Evolutionary conservation across 2,329 filamentous ascomycete genomes (phyloP).

Genomic region (Trichoderma guizhouense): DNA sequence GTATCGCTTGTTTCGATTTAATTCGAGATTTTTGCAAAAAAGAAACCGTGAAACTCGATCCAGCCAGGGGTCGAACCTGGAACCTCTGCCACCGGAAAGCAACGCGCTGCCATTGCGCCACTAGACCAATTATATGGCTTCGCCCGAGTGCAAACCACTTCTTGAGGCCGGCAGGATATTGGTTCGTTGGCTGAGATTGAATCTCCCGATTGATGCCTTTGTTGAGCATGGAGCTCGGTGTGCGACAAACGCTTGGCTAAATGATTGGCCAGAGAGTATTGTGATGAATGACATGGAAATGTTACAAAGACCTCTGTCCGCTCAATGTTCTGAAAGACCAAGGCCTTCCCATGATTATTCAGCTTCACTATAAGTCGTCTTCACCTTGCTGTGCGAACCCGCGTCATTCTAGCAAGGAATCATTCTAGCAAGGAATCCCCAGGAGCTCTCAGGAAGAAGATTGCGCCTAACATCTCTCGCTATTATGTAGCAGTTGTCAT

Average conservation of each 20-base stretch:
- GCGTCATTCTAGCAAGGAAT: neutral
- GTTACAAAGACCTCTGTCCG: neutral
- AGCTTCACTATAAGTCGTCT: neutral
- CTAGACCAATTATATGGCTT: slow-evolving; percentile 4
- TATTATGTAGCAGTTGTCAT: neutral
- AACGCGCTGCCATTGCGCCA: slow-evolving; percentile 24
- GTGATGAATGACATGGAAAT: neutral
- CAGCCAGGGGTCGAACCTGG: slow-evolving; percentile 35
- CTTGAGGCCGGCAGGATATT: neutral
- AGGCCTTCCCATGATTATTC: neutral
- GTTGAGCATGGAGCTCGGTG: neutral
- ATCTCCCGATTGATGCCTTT: neutral
- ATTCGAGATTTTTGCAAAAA: neutral
- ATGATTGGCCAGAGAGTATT: neutral
- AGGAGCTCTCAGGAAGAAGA: neutral
- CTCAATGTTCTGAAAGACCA: neutral
- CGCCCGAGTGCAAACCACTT: neutral
- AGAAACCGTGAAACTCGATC: slow-evolving; percentile 22
- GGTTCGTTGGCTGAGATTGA: neutral
- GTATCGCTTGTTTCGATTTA: neutral
- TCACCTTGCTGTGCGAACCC: neutral
- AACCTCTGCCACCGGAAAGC: slow-evolving; percentile 37
- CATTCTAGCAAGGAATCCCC: rapidly evolving
- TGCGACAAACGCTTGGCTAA: neutral
- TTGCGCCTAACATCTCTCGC: neutral